Conservation (phyloP, 148 eudicot species). For the Chenopodium formosanum region DNA sequence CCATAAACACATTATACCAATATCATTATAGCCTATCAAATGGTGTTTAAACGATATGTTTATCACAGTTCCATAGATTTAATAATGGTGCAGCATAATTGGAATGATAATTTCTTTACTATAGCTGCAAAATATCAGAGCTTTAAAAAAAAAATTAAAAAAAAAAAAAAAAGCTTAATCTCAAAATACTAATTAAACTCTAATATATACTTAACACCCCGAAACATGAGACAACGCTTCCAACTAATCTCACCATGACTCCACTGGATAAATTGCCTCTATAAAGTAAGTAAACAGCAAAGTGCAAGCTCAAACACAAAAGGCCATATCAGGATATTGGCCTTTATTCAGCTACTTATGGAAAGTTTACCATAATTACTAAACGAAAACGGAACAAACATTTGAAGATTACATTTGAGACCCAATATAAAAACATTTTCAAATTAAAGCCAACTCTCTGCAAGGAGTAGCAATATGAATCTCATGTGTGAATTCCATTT, state of each 20-base stretch:
- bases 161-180: background rate
- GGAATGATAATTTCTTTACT: background rate
- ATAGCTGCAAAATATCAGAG: no score
- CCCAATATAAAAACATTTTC: background rate
- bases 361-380: constrained; percentile 1
- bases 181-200: background rate
- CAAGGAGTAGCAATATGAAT: background rate
- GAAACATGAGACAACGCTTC: background rate
- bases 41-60: background rate
- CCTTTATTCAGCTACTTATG: constrained; percentile 1
- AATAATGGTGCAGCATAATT: background rate
- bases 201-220: background rate
- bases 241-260: constrained; percentile 1
- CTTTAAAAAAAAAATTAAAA: no score
- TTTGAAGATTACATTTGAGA: background rate
- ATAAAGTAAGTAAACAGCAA: background rate
- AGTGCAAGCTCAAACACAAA: background rate
- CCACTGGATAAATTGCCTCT: background rate
- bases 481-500: background rate
- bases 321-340: background rate
- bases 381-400: background rate
- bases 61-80: background rate
- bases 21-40: background rate
- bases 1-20: background rate
- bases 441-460: background rate